phyloP scores from a whole-genome alignment of 495 filamentous ascomycete genomes.

The Penicillium steckii region DNA sequence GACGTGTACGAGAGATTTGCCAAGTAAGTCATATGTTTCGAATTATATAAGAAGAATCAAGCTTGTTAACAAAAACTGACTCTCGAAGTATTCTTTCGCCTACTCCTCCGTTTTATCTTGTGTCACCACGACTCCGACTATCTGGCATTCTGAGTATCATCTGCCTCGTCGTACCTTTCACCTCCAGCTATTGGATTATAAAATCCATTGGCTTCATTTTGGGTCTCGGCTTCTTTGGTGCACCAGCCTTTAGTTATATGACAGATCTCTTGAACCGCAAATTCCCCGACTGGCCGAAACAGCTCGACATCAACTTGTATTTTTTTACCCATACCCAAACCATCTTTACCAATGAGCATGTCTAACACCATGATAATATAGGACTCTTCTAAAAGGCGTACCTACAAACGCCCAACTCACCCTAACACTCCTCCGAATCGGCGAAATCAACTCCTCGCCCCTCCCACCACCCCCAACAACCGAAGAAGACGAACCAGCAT shows the following conservation, averaged over 20 bases:
- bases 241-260: slow-evolving; percentile 63
- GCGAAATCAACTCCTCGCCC: slow-evolving; percentile 79
- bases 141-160: slow-evolving; percentile 58
- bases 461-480: slow-evolving; percentile 72
- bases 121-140: slow-evolving; percentile 61
- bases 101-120: slow-evolving; percentile 69
- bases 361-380: slow-evolving; percentile 23
- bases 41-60: too few relatives aligned
- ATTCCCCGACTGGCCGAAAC: slow-evolving; percentile 73
- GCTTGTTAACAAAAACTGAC: slow-evolving; percentile 3
- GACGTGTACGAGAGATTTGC: slow-evolving; percentile 80
- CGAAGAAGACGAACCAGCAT: slow-evolving; percentile 20
- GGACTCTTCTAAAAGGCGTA: slow-evolving; percentile 76
- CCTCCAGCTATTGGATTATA: slow-evolving; percentile 70
- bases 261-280: slow-evolving; percentile 61
- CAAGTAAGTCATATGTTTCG: slow-evolving; percentile 59
- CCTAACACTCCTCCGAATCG: slow-evolving; percentile 79
- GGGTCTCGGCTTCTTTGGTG: slow-evolving; percentile 78
- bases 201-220: slow-evolving; percentile 64
- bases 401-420: slow-evolving; percentile 88
- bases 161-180: slow-evolving; percentile 57
- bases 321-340: too few relatives aligned
- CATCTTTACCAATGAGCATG: too few relatives aligned
- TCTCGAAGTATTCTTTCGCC: slow-evolving; percentile 65
- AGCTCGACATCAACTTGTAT: slow-evolving; percentile 68